Evolutionary conservation across 2,329 filamentous ascomycete genomes (phyloP).

Genomic region (Aspergillus tubingensis): DNA sequence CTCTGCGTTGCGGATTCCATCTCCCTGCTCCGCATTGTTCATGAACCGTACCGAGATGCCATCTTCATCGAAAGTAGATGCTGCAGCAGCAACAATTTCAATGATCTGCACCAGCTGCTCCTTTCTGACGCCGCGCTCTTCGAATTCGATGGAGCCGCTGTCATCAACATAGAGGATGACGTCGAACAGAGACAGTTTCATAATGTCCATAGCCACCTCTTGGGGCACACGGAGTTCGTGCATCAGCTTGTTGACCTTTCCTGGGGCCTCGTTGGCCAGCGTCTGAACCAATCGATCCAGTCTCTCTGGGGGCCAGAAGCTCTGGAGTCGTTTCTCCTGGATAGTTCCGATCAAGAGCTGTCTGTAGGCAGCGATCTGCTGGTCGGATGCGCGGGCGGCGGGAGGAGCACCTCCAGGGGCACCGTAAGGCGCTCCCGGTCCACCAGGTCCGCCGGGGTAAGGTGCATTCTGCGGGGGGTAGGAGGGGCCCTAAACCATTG

Average conservation of each 20-base stretch:
- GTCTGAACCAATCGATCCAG: constrained; percentile 35
- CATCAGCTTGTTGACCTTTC: constrained; percentile 57
- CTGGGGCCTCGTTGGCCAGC: constrained; percentile 36
- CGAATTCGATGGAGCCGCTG: constrained; percentile 69
- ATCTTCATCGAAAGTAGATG: constrained; percentile 69
- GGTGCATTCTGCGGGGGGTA: constrained; percentile 36
- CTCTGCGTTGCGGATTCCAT: constrained; percentile 58
- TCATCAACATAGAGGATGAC: constrained; percentile 67
- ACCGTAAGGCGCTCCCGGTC: constrained; percentile 30
- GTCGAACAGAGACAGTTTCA: constrained; percentile 64
- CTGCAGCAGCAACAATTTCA: constrained; percentile 63
- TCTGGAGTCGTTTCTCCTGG: constrained; percentile 61
- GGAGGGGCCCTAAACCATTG: constrained; percentile 22
- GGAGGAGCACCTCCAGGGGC: constrained; percentile 29
- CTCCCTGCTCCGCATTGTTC: constrained; percentile 59
- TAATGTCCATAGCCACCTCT: constrained; percentile 64
- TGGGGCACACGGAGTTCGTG: constrained; percentile 58
- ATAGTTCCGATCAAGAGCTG: constrained; percentile 58
- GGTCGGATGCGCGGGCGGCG: constrained; percentile 47
- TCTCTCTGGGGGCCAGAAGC: constrained; percentile 60
- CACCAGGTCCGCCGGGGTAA: constrained; percentile 32
- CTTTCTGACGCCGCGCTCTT: constrained; percentile 67
- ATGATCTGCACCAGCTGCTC: constrained; percentile 67
- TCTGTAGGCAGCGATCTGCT: constrained; percentile 58
- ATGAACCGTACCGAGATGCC: constrained; percentile 70